Percentiles rank a stretch among this genome's conserved stretches.
Evolutionary conservation across 2,329 filamentous ascomycete species (phyloP).

Genomic region (Cladosporium phlei): DNA sequence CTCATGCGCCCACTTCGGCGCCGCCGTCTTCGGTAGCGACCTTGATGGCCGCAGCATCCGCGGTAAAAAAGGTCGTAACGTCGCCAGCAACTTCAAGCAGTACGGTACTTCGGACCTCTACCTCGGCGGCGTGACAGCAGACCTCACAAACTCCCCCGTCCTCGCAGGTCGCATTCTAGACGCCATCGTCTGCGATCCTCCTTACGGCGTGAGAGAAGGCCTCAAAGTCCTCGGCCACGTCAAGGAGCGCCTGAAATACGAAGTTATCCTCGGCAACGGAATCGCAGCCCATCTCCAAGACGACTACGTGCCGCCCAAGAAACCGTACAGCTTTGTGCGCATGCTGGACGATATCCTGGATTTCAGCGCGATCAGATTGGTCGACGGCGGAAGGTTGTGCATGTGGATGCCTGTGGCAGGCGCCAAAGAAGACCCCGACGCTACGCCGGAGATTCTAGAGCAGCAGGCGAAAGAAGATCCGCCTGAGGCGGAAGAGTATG

Average conservation of each 20-base stretch:
- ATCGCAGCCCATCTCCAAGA: conserved; percentile 63
- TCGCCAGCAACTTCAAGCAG: conserved; percentile 74
- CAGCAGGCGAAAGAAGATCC: conserved; percentile 51
- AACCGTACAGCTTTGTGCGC: conserved; percentile 83
- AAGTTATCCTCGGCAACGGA: conserved; percentile 62
- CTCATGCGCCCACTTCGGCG: conserved; percentile 85
- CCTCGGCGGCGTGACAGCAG: conserved; percentile 75
- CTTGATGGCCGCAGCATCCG: conserved; percentile 88
- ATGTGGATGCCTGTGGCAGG: conserved; percentile 94
- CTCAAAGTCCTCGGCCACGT: conserved; percentile 78
- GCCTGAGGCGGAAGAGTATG: conserved; percentile 51
- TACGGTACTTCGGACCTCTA: conserved; percentile 65
- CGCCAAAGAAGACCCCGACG: conserved; percentile 34
- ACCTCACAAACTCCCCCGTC: conserved; percentile 83
- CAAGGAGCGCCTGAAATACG: conserved; percentile 48
- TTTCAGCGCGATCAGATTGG: conserved; percentile 72
- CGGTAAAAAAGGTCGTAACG: conserved; percentile 55
- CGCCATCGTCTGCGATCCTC: conserved; percentile 90
- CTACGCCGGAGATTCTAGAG: conserved; percentile 13
- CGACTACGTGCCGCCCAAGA: conserved; percentile 80
- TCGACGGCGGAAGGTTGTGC: conserved; percentile 72
- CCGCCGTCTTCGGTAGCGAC: conserved; percentile 77
- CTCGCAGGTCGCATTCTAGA: conserved; percentile 59
- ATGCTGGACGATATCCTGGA: conserved; percentile 86
- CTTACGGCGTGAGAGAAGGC: conserved; percentile 91